Base-by-base conservation (phyloP, 768 basidiomycete species). In the Podaxis sp. region DNA sequence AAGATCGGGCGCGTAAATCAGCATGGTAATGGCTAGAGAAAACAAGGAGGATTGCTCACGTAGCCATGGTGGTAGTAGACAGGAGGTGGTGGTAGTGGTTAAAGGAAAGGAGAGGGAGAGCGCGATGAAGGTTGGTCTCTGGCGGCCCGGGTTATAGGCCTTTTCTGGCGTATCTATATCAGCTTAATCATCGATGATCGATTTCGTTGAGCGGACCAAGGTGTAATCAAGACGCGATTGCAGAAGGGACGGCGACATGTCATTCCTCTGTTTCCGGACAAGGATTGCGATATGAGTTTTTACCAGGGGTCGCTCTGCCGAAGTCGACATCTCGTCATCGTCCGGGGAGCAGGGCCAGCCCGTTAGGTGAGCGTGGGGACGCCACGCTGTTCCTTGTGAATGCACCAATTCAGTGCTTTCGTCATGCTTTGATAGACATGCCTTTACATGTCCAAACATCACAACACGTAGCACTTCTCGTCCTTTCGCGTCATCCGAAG, bases 41-140 rank as follows among this genome's bases (percentile, higher is more conserved):
- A 60, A 51, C 42, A n/a, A 56, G 58, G 52, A 36, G 49, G 53
- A 49, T 38, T 53, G 72, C 71, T 46, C 67, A 74, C 75, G 72
- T 72, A 65, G 77, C 75, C 74, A 84, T 87, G 67, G 76, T 86
- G 84, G 72, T 77, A 69, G 73, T 69, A 70, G 68, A 73, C 68
- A 74, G 67, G 69, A 69, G 71, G 68, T 72, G 73, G 72, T 76
- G 69, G 73, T 69, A 65, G 69, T 65, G 33, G 33, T 68, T 63
- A 67, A 19, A 71, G 71, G 70, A 70, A 69, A 71, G 66, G 71
- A 57, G 57, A 51, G 40, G 28, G 49, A 56, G 53, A 40, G 53
- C 22, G 53, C 55, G 55, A 56, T 51, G 46, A 48, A 46, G 56
- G 38, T 30, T 42, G 42, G 64, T 54, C 5, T 52, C 46, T 48